Evolutionary conservation across 2,329 filamentous ascomycete genomes (phyloP).

Genomic region (Cladosporium sp.): DNA sequence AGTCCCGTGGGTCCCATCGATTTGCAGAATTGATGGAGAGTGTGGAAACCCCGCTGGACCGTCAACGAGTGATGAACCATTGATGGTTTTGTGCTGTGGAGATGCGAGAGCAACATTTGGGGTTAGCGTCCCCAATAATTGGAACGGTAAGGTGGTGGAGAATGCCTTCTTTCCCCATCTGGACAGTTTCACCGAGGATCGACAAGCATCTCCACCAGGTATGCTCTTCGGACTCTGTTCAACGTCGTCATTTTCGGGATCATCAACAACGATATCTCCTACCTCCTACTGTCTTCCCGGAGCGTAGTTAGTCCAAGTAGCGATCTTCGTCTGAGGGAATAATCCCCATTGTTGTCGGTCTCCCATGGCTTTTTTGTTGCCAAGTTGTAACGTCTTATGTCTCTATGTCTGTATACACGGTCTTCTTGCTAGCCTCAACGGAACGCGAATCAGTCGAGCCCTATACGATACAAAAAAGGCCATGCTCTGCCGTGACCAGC

Average conservation of each 20-base stretch:
- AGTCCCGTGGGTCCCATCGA: neutral
- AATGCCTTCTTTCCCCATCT: neutral
- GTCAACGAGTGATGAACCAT: neutral
- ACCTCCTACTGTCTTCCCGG: neutral
- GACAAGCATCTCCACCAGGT: neutral
- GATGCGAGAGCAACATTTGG: neutral
- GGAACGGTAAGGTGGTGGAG: neutral
- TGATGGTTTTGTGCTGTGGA: neutral
- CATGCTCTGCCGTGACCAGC: too few species aligned
- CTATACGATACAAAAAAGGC: neutral
- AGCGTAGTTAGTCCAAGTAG: neutral
- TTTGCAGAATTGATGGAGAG: neutral
- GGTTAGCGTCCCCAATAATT: neutral
- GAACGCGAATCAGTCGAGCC: neutral
- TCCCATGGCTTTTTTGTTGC: too few species aligned
- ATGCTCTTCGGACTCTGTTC: neutral
- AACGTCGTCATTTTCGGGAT: neutral
- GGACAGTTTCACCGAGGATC: neutral
- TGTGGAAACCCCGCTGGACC: slow-evolving; percentile 2
- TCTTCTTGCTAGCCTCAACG: neutral
- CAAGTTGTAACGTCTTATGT: too few species aligned
- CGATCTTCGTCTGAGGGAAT: neutral
- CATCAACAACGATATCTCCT: neutral
- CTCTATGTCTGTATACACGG: too few species aligned
- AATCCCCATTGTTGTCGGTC: neutral